phyloP scores from a whole-genome alignment of 2,329 filamentous ascomycete genomes.

The Phialophora expanda region DNA sequence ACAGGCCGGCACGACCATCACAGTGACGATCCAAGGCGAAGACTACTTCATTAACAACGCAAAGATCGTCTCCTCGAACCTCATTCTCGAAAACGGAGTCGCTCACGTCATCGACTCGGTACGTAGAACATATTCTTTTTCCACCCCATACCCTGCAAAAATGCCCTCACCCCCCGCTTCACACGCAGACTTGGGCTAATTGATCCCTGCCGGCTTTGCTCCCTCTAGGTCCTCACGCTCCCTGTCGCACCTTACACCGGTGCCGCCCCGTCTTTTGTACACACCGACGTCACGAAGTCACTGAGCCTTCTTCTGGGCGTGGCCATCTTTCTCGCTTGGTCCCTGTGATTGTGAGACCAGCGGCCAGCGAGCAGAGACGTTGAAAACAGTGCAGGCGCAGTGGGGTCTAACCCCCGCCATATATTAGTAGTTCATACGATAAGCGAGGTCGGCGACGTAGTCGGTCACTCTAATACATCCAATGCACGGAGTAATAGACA shows the following conservation, averaged over 20 bases:
- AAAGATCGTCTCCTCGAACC: conserved; percentile 17
- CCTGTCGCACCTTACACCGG: conserved; percentile 15
- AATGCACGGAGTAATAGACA: too few relatives aligned
- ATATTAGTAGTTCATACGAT: too few relatives aligned
- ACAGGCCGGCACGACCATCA: conserved; percentile 15
- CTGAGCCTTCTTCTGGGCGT: not conserved
- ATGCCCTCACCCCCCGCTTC: not conserved
- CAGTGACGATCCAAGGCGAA: conserved; percentile 13
- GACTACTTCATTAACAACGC: conserved; percentile 21
- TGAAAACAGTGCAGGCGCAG: not conserved
- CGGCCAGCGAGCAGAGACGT: not conserved
- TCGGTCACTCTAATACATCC: too few relatives aligned
- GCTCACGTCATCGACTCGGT: conserved; percentile 18
- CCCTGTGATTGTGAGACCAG: not conserved
- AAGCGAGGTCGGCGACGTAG: too few relatives aligned
- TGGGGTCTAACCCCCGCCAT: not conserved
- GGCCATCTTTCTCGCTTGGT: conserved; percentile 3
- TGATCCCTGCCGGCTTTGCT: not conserved
- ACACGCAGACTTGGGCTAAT: not conserved
- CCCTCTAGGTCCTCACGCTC: conserved; percentile 7
- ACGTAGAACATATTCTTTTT: not conserved
- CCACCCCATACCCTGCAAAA: too few relatives aligned
- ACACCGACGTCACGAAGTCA: not conserved
- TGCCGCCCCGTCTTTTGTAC: not conserved
- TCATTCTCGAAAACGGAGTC: conserved; percentile 18